phyloP scores from a whole-genome alignment of 139 green algal genomes.

The Volvox africanus region DNA sequence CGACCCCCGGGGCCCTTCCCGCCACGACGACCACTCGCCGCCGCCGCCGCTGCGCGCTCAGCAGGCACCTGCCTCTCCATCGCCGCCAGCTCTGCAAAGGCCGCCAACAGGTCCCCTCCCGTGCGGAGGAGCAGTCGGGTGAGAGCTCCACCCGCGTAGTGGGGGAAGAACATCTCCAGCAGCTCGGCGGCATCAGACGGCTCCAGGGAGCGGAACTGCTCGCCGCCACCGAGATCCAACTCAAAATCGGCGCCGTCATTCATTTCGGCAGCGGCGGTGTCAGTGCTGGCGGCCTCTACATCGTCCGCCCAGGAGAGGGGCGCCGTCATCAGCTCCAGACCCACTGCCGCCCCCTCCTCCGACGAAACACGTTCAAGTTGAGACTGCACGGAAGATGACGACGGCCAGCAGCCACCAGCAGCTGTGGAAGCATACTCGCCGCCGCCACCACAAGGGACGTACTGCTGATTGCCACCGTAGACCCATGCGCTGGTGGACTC shows the following conservation, averaged over 20 bases:
- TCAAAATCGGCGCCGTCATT: not conserved
- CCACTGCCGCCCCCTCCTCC: too few species aligned
- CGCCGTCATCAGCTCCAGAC: too few species aligned
- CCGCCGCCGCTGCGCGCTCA: not conserved
- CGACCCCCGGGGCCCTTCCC: not conserved
- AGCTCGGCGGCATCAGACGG: not conserved
- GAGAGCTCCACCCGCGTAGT: not conserved
- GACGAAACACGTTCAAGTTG: too few species aligned
- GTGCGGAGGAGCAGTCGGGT: not conserved
- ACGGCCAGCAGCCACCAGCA: not conserved
- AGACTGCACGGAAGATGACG: not conserved
- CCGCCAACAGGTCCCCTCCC: not conserved
- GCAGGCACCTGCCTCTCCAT: constrained; percentile 33
- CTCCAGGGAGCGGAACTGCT: not conserved
- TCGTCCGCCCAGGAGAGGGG: not conserved
- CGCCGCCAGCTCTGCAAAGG: constrained; percentile 17
- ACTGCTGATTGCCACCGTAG: not conserved
- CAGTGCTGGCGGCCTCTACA: not conserved
- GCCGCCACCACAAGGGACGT: not conserved
- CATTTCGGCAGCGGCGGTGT: not conserved
- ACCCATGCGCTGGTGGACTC: not conserved
- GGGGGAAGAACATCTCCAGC: constrained; percentile 38
- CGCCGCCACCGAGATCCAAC: not conserved
- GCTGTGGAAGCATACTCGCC: not conserved
- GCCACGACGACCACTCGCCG: not conserved